Conservation (phyloP, 2,329 filamentous ascomycete species). For the Cercospora sojina region DNA sequence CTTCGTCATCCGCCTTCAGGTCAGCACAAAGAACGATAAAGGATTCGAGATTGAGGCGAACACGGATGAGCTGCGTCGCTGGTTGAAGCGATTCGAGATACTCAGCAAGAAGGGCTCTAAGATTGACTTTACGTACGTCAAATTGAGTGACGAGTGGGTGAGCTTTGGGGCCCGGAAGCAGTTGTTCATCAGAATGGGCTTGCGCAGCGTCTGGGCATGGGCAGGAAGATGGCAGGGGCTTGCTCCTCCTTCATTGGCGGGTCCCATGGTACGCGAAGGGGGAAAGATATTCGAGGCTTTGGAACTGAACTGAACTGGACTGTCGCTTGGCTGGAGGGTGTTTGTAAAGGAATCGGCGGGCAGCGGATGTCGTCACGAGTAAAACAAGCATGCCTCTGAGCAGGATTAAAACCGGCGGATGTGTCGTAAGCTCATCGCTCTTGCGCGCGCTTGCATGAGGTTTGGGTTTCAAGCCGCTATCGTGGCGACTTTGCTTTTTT, state of each 20-base stretch:
- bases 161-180: not conserved
- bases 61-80: not conserved
- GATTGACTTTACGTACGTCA: not conserved
- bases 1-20: not conserved
- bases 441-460: not conserved
- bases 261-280: not conserved
- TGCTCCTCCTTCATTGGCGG: not conserved
- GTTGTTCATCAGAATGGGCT: not conserved
- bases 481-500: not conserved
- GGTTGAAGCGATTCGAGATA: not conserved
- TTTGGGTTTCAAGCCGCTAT: not conserved
- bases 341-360: not conserved
- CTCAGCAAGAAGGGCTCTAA: not conserved
- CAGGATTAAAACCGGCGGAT: not conserved
- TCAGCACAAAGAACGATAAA: not conserved
- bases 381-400: not conserved
- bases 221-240: not conserved
- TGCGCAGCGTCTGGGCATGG: not conserved
- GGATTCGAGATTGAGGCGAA: not conserved
- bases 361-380: not conserved
- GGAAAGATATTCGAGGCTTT: not conserved
- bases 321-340: not conserved
- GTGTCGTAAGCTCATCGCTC: not conserved
- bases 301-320: not conserved
- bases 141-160: not conserved